Evolutionary conservation across 176 grass and related monocot species (phyloP).

Genomic region (Saccharum spontaneum): DNA sequence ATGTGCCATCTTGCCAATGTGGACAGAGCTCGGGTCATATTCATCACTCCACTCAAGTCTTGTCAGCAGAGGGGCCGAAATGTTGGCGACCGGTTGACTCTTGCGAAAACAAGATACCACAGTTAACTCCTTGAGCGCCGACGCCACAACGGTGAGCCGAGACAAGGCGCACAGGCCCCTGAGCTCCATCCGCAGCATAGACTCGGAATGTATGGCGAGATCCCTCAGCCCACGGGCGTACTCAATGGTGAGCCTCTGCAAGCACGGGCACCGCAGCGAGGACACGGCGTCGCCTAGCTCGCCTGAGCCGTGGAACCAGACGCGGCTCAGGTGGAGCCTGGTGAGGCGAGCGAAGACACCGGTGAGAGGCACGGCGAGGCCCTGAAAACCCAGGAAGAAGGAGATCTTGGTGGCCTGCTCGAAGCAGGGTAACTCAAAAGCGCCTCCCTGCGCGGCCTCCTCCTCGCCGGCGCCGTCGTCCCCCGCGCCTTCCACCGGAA

Average conservation of each 20-base stretch:
- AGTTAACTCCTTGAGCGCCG: neutral
- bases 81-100: neutral
- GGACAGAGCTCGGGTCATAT: constrained; percentile 9
- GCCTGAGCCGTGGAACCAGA: neutral
- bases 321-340: neutral
- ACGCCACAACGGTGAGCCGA: constrained; percentile 16
- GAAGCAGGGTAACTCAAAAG: too few species aligned
- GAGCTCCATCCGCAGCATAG: too few species aligned
- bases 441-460: neutral
- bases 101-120: neutral
- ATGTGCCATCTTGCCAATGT: neutral
- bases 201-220: constrained; percentile 3
- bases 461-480: too few species aligned
- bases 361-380: neutral
- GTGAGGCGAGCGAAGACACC: constrained; percentile 25
- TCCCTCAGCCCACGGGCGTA: neutral
- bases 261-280: neutral
- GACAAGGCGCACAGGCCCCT: neutral
- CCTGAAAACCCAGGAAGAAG: neutral
- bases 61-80: neutral
- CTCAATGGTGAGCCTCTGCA: neutral
- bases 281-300: constrained; percentile 17
- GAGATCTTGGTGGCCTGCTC: neutral
- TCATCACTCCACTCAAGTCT: neutral
- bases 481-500: too few species aligned